Evolutionary conservation across 805 yeast genomes (phyloP).

Genomic region (Debaryomyces tyrocola): DNA sequence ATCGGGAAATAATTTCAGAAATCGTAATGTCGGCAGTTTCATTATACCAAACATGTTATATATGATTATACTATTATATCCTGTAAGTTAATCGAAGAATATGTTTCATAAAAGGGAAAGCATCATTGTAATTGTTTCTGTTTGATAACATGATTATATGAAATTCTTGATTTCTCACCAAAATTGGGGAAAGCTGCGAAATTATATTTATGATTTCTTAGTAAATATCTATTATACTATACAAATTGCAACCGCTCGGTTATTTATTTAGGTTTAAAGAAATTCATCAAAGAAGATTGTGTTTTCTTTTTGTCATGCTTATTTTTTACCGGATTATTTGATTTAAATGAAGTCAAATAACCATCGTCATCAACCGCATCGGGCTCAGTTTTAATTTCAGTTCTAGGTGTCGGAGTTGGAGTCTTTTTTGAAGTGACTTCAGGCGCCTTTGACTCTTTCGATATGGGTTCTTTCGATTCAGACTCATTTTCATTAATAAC

Average conservation of each 20-base stretch:
- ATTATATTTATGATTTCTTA: too few relatives aligned
- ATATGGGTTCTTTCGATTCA: conserved; percentile 1
- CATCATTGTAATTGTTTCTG: too few relatives aligned
- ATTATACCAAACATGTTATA: too few relatives aligned
- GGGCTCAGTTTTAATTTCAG: conserved; percentile 4
- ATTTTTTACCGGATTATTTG: conserved; percentile 9
- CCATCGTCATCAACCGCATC: conserved; percentile 50
- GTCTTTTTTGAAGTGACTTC: conserved; percentile 1
- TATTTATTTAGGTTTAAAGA: conserved; percentile 43
- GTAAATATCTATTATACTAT: too few relatives aligned
- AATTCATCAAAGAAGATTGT: conserved; percentile 48
- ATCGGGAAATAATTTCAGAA: too few relatives aligned
- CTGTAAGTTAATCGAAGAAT: too few relatives aligned
- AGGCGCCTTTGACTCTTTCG: conserved; percentile 5
- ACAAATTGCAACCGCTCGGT: not conserved
- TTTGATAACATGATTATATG: too few relatives aligned
- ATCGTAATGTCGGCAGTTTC: too few relatives aligned
- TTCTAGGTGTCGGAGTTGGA: conserved; percentile 5
- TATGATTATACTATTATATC: too few relatives aligned
- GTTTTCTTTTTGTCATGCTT: conserved; percentile 28
- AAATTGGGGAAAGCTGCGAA: too few relatives aligned
- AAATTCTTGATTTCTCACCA: too few relatives aligned
- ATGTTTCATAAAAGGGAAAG: too few relatives aligned
- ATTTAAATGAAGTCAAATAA: conserved; percentile 41
- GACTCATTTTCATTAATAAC: conserved; percentile 6